These are phyloP conservation scores for Dactylellina leptospora DNA, from an alignment of 2,329 filamentous ascomycete species.

Conservation along the genomic window DNA sequence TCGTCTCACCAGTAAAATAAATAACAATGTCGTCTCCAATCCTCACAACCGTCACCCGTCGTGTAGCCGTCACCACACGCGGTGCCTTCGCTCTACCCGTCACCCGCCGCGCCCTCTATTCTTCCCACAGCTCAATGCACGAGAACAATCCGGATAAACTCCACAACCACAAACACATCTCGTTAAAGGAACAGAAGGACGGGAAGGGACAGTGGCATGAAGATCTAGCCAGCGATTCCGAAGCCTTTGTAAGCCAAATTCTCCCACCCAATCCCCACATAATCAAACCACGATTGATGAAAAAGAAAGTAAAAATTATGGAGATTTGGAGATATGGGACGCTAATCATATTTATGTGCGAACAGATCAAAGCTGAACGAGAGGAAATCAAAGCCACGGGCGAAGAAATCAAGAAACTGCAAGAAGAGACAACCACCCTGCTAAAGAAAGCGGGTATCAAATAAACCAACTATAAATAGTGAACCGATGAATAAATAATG, in stretches of 20 bases:
- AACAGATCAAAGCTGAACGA: slow-evolving; percentile 70
- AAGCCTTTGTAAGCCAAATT: slow-evolving; percentile 71
- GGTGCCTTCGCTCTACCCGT: not conserved
- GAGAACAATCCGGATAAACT: slow-evolving; percentile 70
- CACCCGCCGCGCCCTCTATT: slow-evolving; percentile 3
- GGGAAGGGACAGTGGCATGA: slow-evolving; percentile 77
- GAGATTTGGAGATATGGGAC: not conserved
- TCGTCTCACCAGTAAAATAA: no score
- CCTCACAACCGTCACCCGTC: slow-evolving; percentile 16
- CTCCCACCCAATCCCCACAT: slow-evolving; percentile 20
- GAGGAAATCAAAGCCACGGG: slow-evolving; percentile 61
- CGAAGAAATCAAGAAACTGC: slow-evolving; percentile 64
- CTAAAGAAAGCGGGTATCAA: slow-evolving; percentile 61
- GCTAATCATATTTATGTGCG: slow-evolving; percentile 15
- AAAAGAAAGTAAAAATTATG: no score
- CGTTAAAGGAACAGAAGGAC: slow-evolving; percentile 66
- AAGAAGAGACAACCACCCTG: slow-evolving; percentile 69
- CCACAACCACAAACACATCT: slow-evolving; percentile 70
- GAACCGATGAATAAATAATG: no score
- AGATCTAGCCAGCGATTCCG: slow-evolving; percentile 78
- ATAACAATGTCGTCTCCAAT: not conserved
- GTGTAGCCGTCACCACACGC: slow-evolving; percentile 2
- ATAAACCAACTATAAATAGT: no score
- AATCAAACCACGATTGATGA: no score
- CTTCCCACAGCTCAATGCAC: slow-evolving; percentile 50